These are phyloP conservation scores for Verticillium dahliae DNA, from an alignment of 2,329 filamentous ascomycete species.

Conservation along the genomic window DNA sequence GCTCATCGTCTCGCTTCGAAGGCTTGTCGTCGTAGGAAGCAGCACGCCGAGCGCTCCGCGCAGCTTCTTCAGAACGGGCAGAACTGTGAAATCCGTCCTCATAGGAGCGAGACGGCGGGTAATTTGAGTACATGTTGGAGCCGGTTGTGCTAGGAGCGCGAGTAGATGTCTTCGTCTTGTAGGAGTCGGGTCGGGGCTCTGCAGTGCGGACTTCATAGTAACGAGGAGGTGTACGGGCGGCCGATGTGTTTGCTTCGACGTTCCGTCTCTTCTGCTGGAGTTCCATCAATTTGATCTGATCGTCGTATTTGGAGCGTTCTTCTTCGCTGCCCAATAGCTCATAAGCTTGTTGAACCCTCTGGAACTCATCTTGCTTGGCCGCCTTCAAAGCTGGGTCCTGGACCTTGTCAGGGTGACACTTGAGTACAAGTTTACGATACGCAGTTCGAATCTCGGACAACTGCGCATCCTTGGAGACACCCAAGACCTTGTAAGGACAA, in stretches of 20 bases:
- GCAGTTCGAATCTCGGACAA: slow-evolving; percentile 67
- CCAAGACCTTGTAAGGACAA: slow-evolving; percentile 76
- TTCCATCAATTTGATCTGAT: slow-evolving; percentile 61
- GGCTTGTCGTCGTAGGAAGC: slow-evolving; percentile 40
- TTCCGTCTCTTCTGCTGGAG: slow-evolving; percentile 42
- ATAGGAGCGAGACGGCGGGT: background rate
- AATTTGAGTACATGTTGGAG: slow-evolving; percentile 6
- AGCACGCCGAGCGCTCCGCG: slow-evolving; percentile 34
- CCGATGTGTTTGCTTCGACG: slow-evolving; percentile 31
- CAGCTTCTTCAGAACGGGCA: slow-evolving; percentile 34
- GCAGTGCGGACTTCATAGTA: slow-evolving; percentile 44
- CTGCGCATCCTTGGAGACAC: slow-evolving; percentile 66
- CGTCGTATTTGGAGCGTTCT: slow-evolving; percentile 70
- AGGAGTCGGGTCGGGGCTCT: slow-evolving; percentile 38
- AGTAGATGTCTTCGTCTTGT: slow-evolving; percentile 23
- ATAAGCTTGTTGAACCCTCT: slow-evolving; percentile 87
- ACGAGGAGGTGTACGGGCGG: slow-evolving; percentile 26
- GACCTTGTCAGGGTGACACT: slow-evolving; percentile 88
- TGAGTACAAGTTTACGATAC: slow-evolving; percentile 79
- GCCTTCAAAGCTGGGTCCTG: slow-evolving; percentile 70
- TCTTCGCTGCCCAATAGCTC: slow-evolving; percentile 78
- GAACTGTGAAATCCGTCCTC: slow-evolving; percentile 11
- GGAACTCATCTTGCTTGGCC: slow-evolving; percentile 79
- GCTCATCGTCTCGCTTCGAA: slow-evolving; percentile 35
- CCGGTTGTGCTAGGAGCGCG: slow-evolving; percentile 18